A percentile compares a stretch with the other conserved stretches of the same genome.
These are phyloP conservation scores for Calophaca sinica DNA, from an alignment of 306 rosid species.

Conservation along the genomic window DNA sequence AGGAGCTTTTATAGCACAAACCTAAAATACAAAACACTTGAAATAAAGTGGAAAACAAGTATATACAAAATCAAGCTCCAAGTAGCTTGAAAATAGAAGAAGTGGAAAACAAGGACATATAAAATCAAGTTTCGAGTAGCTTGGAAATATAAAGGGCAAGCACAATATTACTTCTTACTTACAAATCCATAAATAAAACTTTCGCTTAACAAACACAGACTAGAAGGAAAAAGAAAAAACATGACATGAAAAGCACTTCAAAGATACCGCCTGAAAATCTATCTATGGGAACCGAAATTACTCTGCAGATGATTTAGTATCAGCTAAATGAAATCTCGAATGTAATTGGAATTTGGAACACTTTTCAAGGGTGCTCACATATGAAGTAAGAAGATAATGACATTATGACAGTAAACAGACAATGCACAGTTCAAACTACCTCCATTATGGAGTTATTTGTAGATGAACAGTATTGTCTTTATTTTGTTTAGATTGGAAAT, in stretches of 20 bases:
- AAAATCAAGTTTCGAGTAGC: conserved; percentile 22
- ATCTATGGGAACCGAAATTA: background rate
- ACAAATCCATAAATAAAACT: conserved; percentile 22
- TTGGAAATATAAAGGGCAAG: conserved; percentile 5
- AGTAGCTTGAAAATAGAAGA: conserved; percentile 12
- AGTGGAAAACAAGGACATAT: conserved; percentile 28
- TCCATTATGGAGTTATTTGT: background rate
- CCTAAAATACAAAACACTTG: conserved; percentile 61
- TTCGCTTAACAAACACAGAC: background rate
- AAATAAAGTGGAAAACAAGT: conserved; percentile 32
- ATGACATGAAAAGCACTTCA: conserved; percentile 26
- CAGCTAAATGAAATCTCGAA: background rate
- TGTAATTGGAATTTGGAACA: conserved; percentile 5
- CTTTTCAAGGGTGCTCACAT: background rate
- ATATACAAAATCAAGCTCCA: conserved; percentile 35
- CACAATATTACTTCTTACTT: conserved; percentile 6
- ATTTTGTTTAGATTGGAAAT: background rate
- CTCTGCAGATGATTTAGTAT: background rate
- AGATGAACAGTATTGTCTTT: background rate
- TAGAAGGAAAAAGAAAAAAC: background rate
- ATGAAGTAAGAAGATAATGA: background rate
- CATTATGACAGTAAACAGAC: background rate
- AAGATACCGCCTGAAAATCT: background rate
- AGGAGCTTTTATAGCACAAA: conserved; percentile 98
- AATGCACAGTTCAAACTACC: conserved; percentile 20